Conservation (phyloP, 306 rosid genomes). For the Senna tora region DNA sequence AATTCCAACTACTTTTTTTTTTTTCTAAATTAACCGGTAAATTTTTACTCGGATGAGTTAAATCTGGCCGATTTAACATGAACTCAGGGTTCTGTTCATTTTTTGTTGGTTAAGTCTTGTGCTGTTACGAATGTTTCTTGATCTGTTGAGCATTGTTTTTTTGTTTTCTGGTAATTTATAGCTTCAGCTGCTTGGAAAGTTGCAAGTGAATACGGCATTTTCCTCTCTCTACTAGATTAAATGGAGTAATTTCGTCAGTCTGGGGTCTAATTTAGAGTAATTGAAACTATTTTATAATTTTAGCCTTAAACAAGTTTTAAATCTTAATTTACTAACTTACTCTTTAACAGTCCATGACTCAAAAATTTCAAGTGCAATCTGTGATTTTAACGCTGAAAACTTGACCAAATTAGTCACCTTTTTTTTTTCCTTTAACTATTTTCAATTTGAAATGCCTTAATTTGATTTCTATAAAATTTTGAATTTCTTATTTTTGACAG, state of each 20-base stretch:
- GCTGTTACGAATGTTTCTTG: background rate
- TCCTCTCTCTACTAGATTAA: background rate
- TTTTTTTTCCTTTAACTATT: background rate
- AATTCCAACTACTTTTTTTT: background rate
- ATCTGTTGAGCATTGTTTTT: background rate
- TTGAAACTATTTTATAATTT: background rate
- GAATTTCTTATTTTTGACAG: background rate
- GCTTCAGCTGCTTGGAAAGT: background rate
- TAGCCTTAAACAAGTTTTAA: background rate
- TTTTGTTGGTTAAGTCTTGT: background rate
- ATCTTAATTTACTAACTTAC: background rate
- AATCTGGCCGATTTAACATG: background rate
- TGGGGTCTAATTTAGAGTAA: background rate
- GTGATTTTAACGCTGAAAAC: background rate
- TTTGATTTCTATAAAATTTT: background rate
- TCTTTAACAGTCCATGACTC: background rate
- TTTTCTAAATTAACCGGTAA: background rate
- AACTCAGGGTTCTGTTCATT: background rate
- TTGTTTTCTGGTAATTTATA: background rate
- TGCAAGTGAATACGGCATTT: background rate
- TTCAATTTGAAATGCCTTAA: background rate
- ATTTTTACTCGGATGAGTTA: background rate
- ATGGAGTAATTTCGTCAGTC: background rate
- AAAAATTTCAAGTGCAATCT: background rate
- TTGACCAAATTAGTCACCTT: background rate